A percentile compares a stretch with the other conserved stretches of the same genome.
phyloP scores from a whole-genome alignment of 192 early-diverging fungal species.

The Umbelopsis isabellina region DNA sequence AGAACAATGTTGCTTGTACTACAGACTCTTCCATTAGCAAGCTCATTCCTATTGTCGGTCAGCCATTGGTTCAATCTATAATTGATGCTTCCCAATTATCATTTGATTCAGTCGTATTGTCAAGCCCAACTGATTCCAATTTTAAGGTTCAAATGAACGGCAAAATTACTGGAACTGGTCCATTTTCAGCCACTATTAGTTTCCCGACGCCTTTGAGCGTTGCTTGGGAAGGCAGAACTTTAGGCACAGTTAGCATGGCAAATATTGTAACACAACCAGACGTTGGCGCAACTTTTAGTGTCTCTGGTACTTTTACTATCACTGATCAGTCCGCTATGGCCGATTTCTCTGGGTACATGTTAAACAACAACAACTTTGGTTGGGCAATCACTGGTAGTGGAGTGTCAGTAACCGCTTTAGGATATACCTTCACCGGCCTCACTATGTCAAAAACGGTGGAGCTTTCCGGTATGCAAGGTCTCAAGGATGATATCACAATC shows the following conservation, averaged over 20 bases:
- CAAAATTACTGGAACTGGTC: conserved; percentile 51
- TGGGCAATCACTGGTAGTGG: conserved; percentile 51
- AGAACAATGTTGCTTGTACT: conserved; percentile 43
- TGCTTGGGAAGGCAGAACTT: conserved; percentile 38
- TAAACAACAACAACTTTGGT: conserved; percentile 49
- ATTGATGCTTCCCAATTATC: conserved; percentile 41
- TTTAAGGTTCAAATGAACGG: conserved; percentile 53
- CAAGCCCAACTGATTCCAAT: conserved; percentile 40
- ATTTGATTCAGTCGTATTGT: conserved; percentile 43
- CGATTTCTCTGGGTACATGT: conserved; percentile 52
- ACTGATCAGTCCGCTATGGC: conserved; percentile 48
- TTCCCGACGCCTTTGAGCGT: conserved; percentile 49
- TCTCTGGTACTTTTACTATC: conserved; percentile 46
- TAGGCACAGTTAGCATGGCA: conserved; percentile 54
- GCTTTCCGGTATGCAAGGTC: conserved; percentile 48
- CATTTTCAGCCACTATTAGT: conserved; percentile 48
- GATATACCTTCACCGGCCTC: conserved; percentile 52
- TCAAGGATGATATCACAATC: conserved; percentile 46
- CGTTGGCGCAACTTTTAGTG: conserved; percentile 50
- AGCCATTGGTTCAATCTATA: conserved; percentile 58
- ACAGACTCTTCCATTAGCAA: conserved; percentile 51
- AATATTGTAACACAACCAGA: conserved; percentile 43
- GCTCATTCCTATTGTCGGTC: conserved; percentile 56
- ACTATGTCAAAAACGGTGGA: conserved; percentile 55
- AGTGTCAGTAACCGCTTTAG: conserved; percentile 57